Evolutionary conservation across 345 rosid genomes (phyloP).

Genomic region (Hibiscus mutabilis): DNA sequence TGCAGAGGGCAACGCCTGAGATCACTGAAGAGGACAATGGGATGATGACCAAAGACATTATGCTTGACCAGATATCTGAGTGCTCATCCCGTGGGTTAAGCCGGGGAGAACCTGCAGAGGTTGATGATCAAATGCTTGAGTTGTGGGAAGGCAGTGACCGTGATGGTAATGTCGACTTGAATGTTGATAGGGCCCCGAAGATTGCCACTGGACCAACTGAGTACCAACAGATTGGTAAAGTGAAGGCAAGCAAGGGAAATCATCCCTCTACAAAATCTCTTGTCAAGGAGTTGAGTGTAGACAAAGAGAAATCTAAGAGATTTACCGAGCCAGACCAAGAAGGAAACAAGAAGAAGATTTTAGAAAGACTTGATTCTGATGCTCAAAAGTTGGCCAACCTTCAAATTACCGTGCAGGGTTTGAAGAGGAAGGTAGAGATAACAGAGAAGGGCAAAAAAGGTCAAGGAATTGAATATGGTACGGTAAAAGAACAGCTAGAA

Average conservation of each 20-base stretch:
- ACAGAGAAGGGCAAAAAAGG: conserved; percentile 55
- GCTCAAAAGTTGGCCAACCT: conserved; percentile 75
- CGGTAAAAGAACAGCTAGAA: conserved; percentile 63
- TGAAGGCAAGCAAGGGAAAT: conserved; percentile 33
- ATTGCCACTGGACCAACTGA: conserved; percentile 7
- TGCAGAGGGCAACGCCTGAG: conserved; percentile 39
- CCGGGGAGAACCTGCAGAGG: conserved; percentile 52
- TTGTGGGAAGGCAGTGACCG: conserved; percentile 46
- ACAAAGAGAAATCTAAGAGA: conserved; percentile 65
- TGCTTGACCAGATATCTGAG: conserved; percentile 86
- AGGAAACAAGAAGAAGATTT: conserved; percentile 55
- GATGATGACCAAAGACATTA: conserved; percentile 79
- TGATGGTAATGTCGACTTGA: conserved; percentile 39
- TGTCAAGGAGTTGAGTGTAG: conserved; percentile 61
- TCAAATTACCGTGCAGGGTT: conserved; percentile 68
- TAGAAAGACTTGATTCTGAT: conserved; percentile 89
- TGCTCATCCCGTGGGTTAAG: conserved; percentile 68
- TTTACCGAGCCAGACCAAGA: conserved; percentile 49
- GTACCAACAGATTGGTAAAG: conserved; percentile 9
- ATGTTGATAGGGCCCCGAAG: conserved; percentile 35
- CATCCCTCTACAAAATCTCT: conserved; percentile 45
- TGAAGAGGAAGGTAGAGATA: conserved; percentile 61
- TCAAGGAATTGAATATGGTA: conserved; percentile 57
- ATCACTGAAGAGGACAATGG: conserved; percentile 41
- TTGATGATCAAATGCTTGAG: conserved; percentile 53